Conservation (phyloP, 441 rosid species). For the Erodium texanum region DNA sequence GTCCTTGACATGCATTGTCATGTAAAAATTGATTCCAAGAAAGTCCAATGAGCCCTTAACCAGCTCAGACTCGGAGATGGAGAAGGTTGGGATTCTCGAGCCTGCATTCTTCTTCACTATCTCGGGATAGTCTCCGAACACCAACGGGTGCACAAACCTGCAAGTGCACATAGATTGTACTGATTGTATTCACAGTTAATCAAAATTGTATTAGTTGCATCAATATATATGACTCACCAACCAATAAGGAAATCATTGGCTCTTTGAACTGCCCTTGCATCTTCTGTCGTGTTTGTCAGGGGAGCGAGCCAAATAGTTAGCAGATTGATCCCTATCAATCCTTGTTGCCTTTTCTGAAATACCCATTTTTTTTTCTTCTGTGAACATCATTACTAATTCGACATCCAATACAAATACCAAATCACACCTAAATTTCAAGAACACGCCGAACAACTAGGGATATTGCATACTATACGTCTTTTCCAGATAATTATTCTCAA, state of each 20-base stretch:
- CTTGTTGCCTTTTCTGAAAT: slow-evolving; percentile 17
- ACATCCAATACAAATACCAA: too few relatives aligned
- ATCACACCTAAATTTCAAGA: too few relatives aligned
- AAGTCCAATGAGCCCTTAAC: slow-evolving; percentile 18
- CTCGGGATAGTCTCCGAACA: slow-evolving; percentile 20
- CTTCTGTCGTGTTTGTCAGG: slow-evolving; percentile 18
- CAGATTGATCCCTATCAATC: slow-evolving; percentile 19
- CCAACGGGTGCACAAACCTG: slow-evolving; percentile 19
- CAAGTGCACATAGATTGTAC: too few relatives aligned
- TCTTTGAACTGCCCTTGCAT: slow-evolving; percentile 17
- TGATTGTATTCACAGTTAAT: too few relatives aligned
- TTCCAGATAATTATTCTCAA: too few relatives aligned
- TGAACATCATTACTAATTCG: too few relatives aligned
- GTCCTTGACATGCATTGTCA: slow-evolving; percentile 11
- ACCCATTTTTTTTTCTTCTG: too few relatives aligned
- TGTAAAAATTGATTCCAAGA: slow-evolving; percentile 15
- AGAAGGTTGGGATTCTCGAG: slow-evolving; percentile 22
- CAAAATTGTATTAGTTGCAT: too few relatives aligned
- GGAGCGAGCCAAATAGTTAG: slow-evolving; percentile 16
- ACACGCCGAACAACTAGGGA: too few relatives aligned
- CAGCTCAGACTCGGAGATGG: background rate
- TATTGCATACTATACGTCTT: too few relatives aligned
- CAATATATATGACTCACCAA: slow-evolving; percentile 14
- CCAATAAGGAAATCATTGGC: slow-evolving; percentile 21
- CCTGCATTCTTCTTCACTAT: slow-evolving; percentile 20